Evolutionary conservation across 1,284 basidiomycete genomes (phyloP).

Genomic region (Quambalaria eucalypti): DNA sequence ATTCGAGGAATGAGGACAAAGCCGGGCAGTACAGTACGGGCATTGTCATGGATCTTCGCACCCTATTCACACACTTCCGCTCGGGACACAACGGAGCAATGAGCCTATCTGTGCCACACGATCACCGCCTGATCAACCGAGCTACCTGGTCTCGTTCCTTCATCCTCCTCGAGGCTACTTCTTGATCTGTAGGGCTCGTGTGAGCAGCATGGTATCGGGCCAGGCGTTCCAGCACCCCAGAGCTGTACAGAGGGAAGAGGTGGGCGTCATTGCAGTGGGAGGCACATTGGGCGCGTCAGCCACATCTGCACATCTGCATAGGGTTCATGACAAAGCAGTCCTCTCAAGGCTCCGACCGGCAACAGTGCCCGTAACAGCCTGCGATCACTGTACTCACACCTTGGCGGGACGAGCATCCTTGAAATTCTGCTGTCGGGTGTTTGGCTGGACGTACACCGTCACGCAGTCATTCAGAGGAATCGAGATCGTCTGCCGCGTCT

Average conservation of each 20-base stretch:
- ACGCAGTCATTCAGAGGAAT: conserved; percentile 3
- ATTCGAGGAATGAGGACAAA: neutral
- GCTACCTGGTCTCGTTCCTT: conserved; percentile 18
- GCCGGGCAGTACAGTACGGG: neutral
- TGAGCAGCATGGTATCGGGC: conserved; percentile 8
- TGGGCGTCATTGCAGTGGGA: neutral
- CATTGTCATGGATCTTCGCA: neutral
- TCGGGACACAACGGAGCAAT: no score
- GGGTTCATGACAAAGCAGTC: no score
- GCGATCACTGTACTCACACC: conserved; percentile 2
- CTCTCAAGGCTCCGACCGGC: no score
- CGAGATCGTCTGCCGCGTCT: conserved; percentile 9
- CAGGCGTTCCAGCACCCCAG: conserved; percentile 17
- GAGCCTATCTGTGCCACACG: neutral
- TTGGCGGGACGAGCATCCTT: conserved; percentile 17
- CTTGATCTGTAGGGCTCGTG: conserved; percentile 2
- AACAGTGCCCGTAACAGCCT: no score
- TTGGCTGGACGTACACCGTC: conserved; percentile 2
- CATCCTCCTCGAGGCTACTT: conserved; percentile 8
- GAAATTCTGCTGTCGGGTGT: conserved; percentile 7
- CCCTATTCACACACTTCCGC: neutral
- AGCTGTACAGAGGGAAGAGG: neutral
- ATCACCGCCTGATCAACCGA: conserved; percentile 12
- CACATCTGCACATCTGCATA: no score
- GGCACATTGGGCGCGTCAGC: neutral